Evolutionary conservation across 176 grass and related monocot genomes (phyloP).

Genomic region (Chloris gayana): DNA sequence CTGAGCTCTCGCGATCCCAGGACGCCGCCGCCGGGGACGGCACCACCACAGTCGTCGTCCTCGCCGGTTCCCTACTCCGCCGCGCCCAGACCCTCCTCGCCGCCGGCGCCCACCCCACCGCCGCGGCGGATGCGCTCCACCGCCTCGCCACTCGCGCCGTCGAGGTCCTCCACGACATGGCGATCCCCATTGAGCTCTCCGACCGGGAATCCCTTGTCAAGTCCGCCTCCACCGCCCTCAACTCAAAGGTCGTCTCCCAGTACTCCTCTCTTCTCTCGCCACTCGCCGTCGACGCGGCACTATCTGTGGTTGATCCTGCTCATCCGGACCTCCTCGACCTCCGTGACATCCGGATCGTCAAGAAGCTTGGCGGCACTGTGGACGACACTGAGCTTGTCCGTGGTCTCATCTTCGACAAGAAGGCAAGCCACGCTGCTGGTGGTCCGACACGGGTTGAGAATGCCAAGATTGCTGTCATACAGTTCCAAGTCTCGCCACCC

Average conservation of each 20-base stretch:
- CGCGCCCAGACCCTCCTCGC: constrained; percentile 56
- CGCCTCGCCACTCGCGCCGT: constrained; percentile 62
- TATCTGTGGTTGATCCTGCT: constrained; percentile 74
- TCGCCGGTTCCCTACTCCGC: constrained; percentile 70
- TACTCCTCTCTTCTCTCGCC: constrained; percentile 85
- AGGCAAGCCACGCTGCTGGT: constrained; percentile 80
- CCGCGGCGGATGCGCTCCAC: constrained; percentile 72
- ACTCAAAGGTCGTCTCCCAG: constrained; percentile 88
- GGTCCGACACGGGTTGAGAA: constrained; percentile 69
- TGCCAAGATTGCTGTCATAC: constrained; percentile 95
- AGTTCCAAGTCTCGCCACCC: constrained; percentile 91
- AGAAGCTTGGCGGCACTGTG: constrained; percentile 83
- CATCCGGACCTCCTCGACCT: constrained; percentile 82
- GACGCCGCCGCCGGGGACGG: constrained; percentile 80
- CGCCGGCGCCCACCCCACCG: constrained; percentile 72
- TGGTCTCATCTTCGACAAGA: constrained; percentile 91
- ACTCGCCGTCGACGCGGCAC: constrained; percentile 75
- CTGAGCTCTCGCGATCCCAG: constrained; percentile 88
- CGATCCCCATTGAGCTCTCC: constrained; percentile 75
- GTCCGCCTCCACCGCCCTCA: constrained; percentile 83
- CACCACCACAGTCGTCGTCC: constrained; percentile 76
- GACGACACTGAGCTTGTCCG: constrained; percentile 80
- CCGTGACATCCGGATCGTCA: constrained; percentile 75
- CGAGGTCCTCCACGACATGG: constrained; percentile 68
- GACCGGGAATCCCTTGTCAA: constrained; percentile 78